Evolutionary conservation across 805 yeast genomes (phyloP).

Genomic region (Pichia pseudocactophila): DNA sequence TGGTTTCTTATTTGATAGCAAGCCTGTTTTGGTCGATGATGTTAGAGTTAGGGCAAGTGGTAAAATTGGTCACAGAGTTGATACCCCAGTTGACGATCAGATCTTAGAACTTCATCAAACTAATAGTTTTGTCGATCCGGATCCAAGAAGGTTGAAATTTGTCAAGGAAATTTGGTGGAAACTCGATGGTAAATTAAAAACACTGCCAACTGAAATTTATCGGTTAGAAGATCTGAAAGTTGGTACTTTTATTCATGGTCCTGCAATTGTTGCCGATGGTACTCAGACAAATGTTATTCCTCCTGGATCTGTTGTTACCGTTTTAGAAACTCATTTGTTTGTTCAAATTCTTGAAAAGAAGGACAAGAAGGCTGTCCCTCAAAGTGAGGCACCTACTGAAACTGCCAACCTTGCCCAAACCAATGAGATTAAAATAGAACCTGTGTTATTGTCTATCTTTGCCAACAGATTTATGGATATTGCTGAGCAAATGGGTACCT

Average conservation of each 20-base stretch:
- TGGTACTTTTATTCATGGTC: conserved; percentile 55
- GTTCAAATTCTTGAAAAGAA: conserved; percentile 5
- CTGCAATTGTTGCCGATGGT: conserved; percentile 69
- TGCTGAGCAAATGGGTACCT: conserved; percentile 84
- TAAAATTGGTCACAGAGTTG: conserved; percentile 36
- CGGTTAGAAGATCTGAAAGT: conserved; percentile 41
- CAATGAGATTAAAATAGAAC: conserved; percentile 39
- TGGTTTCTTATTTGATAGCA: conserved; percentile 54
- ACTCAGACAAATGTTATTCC: conserved; percentile 75
- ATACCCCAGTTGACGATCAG: conserved; percentile 43
- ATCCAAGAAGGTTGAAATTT: conserved; percentile 24
- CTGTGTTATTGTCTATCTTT: conserved; percentile 65
- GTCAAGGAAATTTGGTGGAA: conserved; percentile 50
- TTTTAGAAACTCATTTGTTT: conserved; percentile 52
- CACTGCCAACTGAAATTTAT: conserved; percentile 45
- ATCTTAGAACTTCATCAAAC: conserved; percentile 28
- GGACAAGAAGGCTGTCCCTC: conserved; percentile 10
- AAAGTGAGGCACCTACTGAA: neutral
- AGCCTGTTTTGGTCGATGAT: conserved; percentile 56
- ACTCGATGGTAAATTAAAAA: conserved; percentile 28
- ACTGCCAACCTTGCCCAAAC: neutral
- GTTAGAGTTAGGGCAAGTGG: conserved; percentile 68
- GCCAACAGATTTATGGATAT: conserved; percentile 84
- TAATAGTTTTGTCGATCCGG: conserved; percentile 18
- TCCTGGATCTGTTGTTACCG: conserved; percentile 48